Evolutionary conservation across 805 yeast species (phyloP).

Genomic region (Groenewaldozyma salmanticensis): DNA sequence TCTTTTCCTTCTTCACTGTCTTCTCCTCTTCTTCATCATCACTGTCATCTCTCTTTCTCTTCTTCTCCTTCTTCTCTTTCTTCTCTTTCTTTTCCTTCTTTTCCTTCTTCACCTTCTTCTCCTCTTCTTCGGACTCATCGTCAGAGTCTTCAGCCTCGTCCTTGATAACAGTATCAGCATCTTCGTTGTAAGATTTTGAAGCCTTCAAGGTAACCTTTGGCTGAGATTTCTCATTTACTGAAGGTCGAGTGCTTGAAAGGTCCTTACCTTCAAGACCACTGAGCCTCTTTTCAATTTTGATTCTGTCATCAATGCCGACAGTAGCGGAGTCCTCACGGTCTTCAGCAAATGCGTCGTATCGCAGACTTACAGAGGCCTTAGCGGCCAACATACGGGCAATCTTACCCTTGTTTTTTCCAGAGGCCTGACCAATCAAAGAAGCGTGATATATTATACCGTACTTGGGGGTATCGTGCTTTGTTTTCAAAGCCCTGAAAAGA

Average conservation of each 20-base stretch:
- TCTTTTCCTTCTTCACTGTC: constrained; percentile 45
- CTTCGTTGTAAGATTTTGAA: constrained; percentile 84
- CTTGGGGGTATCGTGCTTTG: constrained; percentile 97
- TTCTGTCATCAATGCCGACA: constrained; percentile 82
- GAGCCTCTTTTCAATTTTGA: constrained; percentile 88
- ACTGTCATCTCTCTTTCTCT: constrained; percentile 27
- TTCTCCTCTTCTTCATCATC: constrained; percentile 21
- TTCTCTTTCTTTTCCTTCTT: constrained; percentile 32
- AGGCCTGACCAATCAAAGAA: constrained; percentile 93
- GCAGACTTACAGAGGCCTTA: constrained; percentile 91
- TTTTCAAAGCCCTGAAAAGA: constrained; percentile 93
- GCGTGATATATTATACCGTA: constrained; percentile 97
- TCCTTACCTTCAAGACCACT: constrained; percentile 96
- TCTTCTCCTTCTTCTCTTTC: constrained; percentile 23
- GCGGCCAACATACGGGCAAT: constrained; percentile 98
- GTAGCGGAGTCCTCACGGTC: constrained; percentile 88
- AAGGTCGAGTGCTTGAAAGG: constrained; percentile 70
- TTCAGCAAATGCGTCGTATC: constrained; percentile 95
- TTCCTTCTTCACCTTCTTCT: constrained; percentile 56
- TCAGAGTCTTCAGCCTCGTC: constrained; percentile 79
- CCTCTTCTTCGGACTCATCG: constrained; percentile 24
- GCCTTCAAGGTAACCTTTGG: constrained; percentile 81
- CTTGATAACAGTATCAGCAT: constrained; percentile 77
- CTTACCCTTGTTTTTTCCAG: constrained; percentile 97
- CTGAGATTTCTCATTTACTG: constrained; percentile 62